phyloP scores from a whole-genome alignment of 1,139 yeast species.

The Kodamaea sp. region DNA sequence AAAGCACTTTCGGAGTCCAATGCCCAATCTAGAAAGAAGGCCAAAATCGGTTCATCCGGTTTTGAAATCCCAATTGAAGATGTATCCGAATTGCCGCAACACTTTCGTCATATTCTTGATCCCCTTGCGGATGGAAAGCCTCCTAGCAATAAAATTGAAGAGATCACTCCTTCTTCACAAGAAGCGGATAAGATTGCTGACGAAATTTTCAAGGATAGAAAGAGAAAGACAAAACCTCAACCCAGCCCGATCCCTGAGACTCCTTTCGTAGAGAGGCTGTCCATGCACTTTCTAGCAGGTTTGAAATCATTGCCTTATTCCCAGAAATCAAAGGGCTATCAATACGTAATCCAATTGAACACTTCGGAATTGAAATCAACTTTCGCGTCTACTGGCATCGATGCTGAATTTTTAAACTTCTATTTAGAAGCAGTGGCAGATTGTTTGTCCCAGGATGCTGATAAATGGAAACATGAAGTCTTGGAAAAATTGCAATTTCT shows the following conservation, averaged over 20 bases:
- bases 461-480: conserved; percentile 21
- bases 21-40: conserved; percentile 14
- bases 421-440: conserved; percentile 47
- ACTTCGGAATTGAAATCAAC: conserved; percentile 30
- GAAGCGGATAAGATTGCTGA: neutral
- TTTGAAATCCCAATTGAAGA: conserved; percentile 38
- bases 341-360: conserved; percentile 39
- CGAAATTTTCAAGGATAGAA: neutral
- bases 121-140: neutral
- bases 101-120: conserved; percentile 21
- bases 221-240: neutral
- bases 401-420: conserved; percentile 55
- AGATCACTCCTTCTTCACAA: neutral
- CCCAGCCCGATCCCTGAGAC: neutral
- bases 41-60: conserved; percentile 9
- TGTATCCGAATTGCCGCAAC: conserved; percentile 49
- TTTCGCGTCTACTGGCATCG: conserved; percentile 54
- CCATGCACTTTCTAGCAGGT: conserved; percentile 34
- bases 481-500: conserved; percentile 21
- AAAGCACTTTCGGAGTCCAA: conserved; percentile 10
- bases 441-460: conserved; percentile 18
- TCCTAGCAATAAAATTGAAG: neutral
- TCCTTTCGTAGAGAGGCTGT: conserved; percentile 24
- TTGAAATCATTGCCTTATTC: conserved; percentile 28
- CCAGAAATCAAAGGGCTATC: conserved; percentile 36